These are phyloP conservation scores for Cucumis sativus DNA, from an alignment of 306 rosid species.

Conservation along the genomic window Cucumber_9930_V3 NC_026655.2:4185001-4185500, in stretches of 20 bases:
- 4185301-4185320: conserved; percentile 44
- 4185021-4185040: conserved; percentile 54
- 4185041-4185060: conserved; percentile 75
- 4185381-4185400: neutral
- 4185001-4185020: conserved; percentile 77
- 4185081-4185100: neutral
- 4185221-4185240: conserved; percentile 37
- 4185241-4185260: neutral
- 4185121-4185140: neutral
- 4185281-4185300: conserved; percentile 3
- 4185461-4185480: neutral
- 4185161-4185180: conserved; percentile 62
- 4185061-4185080: conserved; percentile 9
- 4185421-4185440: neutral
- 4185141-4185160: conserved; percentile 36
- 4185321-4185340: conserved; percentile 56
- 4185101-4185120: neutral
- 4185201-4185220: conserved; percentile 64
- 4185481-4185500: neutral
- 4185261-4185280: neutral
- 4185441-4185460: neutral
- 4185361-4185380: conserved; percentile 78
- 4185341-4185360: conserved; percentile 75
- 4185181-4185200: conserved; percentile 64
- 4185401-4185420: neutral